These are phyloP conservation scores for Nigrospora oryzae DNA, from an alignment of 2,329 filamentous ascomycete species.

Conservation along the genomic window DNA sequence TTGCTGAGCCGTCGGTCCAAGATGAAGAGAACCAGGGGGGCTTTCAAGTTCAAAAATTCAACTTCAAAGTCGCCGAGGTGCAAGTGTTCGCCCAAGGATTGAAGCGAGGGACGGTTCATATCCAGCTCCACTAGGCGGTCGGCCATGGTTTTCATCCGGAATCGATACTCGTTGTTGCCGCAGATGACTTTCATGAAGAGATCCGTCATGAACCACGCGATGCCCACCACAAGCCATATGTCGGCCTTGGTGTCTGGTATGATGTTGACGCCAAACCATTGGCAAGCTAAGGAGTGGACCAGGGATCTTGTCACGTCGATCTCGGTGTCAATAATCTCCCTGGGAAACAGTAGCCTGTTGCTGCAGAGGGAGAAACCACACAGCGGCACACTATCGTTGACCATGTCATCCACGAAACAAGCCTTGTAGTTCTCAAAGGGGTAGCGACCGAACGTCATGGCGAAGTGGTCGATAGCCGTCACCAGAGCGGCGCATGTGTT, in stretches of 20 bases:
- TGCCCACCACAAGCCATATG: conserved; percentile 81
- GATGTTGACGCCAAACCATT: conserved; percentile 93
- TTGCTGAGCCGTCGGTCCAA: conserved; percentile 88
- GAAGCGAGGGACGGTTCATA: conserved; percentile 71
- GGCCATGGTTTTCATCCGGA: conserved; percentile 75
- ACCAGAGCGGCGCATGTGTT: conserved; percentile 84
- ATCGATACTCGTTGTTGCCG: conserved; percentile 91
- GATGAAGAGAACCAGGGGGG: conserved; percentile 85
- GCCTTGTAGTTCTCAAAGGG: conserved; percentile 89
- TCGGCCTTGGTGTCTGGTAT: conserved; percentile 74
- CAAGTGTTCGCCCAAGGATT: conserved; percentile 68
- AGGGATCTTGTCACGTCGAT: conserved; percentile 73
- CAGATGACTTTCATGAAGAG: conserved; percentile 84
- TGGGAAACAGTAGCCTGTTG: conserved; percentile 74
- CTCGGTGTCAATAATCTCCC: conserved; percentile 77
- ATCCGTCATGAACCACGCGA: conserved; percentile 92
- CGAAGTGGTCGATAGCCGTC: conserved; percentile 83
- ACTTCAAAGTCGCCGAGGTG: conserved; percentile 77
- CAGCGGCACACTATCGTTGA: conserved; percentile 64
- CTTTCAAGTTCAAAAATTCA: conserved; percentile 87
- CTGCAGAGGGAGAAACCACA: conserved; percentile 85
- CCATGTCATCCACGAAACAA: conserved; percentile 86
- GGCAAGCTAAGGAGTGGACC: conserved; percentile 76
- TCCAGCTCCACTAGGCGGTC: conserved; percentile 79
- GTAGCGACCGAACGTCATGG: conserved; percentile 80